A percentile compares a stretch with the other conserved stretches of the same genome.
phyloP scores from a whole-genome alignment of 139 green algal genomes.

The Deuterostichococcus epilithicus region DNA sequence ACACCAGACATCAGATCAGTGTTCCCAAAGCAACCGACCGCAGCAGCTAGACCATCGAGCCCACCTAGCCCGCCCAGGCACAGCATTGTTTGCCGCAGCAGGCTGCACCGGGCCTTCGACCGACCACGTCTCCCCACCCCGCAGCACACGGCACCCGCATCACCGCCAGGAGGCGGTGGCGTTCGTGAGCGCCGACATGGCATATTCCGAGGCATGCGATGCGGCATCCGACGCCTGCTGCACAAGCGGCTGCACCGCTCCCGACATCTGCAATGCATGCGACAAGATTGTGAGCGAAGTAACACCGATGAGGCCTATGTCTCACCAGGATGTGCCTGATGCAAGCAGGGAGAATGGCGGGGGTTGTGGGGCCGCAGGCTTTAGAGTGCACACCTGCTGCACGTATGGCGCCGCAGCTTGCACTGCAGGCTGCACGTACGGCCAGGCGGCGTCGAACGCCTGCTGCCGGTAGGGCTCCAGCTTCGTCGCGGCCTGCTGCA shows the following conservation, averaged over 20 bases:
- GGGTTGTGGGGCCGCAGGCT: not conserved
- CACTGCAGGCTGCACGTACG: not conserved
- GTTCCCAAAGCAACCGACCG: too few relatives aligned
- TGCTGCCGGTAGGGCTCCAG: slow-evolving; percentile 2
- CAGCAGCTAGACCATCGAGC: too few relatives aligned
- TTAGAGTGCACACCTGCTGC: slow-evolving; percentile 5
- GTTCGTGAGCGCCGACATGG: not conserved
- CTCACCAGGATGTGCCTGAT: too few relatives aligned
- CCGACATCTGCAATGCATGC: not conserved
- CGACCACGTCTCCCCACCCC: too few relatives aligned
- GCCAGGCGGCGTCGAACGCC: not conserved
- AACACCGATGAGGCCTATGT: too few relatives aligned
- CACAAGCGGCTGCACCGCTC: not conserved
- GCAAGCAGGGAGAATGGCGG: too few relatives aligned
- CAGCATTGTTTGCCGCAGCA: too few relatives aligned
- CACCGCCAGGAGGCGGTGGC: not conserved
- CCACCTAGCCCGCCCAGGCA: too few relatives aligned
- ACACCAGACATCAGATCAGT: too few relatives aligned
- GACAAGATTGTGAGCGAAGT: not conserved
- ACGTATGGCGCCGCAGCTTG: slow-evolving; percentile 5
- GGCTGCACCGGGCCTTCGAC: too few relatives aligned
- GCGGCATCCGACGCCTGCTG: not conserved
- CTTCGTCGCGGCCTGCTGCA: slow-evolving; percentile 17
- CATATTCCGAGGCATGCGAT: not conserved
- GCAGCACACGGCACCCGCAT: too few relatives aligned